Percentiles rank a stretch among this genome's conserved stretches.
Evolutionary conservation across 257 asterid species (phyloP).

Genomic region (Fraxinus cuspidata): DNA sequence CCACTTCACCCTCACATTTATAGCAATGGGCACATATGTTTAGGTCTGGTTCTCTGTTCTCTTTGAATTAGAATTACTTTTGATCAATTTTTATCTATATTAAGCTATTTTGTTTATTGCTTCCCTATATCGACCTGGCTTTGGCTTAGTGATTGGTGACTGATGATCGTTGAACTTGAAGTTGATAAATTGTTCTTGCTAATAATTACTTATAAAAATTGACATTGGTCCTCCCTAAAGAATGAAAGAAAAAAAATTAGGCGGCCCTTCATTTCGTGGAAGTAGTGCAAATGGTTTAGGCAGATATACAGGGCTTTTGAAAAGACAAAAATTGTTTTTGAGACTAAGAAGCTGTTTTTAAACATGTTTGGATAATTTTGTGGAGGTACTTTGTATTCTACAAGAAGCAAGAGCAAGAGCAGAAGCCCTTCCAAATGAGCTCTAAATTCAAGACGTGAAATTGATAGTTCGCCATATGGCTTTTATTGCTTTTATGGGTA

Average conservation of each 20-base stretch:
- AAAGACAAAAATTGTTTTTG: too few relatives aligned
- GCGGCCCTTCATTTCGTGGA: neutral
- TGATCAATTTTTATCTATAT: neutral
- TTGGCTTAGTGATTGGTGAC: neutral
- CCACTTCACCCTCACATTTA: slow-evolving; percentile 90
- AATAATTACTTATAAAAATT: too few relatives aligned
- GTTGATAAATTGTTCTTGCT: neutral
- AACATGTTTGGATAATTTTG: too few relatives aligned
- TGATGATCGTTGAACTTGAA: neutral
- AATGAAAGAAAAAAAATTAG: neutral
- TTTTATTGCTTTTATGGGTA: neutral
- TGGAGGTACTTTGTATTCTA: too few relatives aligned
- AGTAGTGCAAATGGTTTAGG: neutral
- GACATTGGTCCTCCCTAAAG: neutral
- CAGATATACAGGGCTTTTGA: neutral
- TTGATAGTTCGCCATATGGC: neutral
- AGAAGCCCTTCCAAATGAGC: too few relatives aligned
- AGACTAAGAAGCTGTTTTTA: too few relatives aligned
- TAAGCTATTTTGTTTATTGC: neutral
- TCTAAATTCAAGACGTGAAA: neutral
- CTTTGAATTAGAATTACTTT: neutral
- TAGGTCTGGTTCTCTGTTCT: slow-evolving; percentile 51
- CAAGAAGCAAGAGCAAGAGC: too few relatives aligned
- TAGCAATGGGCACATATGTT: slow-evolving; percentile 95
- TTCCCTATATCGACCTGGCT: neutral